Base-by-base conservation (phyloP, 1,284 basidiomycete species). In the Violaceomyces palustris region DNA sequence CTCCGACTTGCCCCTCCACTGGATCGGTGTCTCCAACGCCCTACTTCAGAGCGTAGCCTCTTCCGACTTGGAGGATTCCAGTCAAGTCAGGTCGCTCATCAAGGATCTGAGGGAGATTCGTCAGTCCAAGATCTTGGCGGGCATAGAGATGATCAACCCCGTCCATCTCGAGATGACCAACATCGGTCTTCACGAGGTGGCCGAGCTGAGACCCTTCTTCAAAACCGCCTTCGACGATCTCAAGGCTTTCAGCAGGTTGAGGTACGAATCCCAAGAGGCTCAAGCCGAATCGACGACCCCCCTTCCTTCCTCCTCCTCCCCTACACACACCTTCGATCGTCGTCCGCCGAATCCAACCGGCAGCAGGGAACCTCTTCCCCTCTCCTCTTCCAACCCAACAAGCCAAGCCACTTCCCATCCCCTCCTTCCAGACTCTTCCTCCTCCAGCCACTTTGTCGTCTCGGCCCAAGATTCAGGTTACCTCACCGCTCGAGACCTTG, bases 71-170 rank as follows among this genome's bases (percentile, higher is more conserved):
- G 80, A 84, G 37, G 82, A 84, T 39, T 82, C 89, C 0, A 88
- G 90, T 42, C 83, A 82, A 54, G 77, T 98, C 14, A 82, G 89
- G 1, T 82, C 84, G 2, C 75, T 97, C 3, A 79, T 98, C 30
- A 93, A 97, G 74, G 91, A 96, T 71, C 79, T 98, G 25, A 85
- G 90, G 14, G 92, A 98, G 76, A 87, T 87, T 14, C 80, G 93
- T 33, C 93, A 97, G 74, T 85, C 88, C 22, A 98, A 98, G 74
- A 85, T 87, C 75, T 78, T 91, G 49, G 81, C 85, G 34, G 90
- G 91, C 78, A 77, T 97, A 6, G 50, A 49, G 12, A 72, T 71
- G 45, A 44, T 77, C 35, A 76, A 76, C 41, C 72, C 75, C 2
- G 72, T 73, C 2, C 79, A 80, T 57, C 79, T 94, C 17, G 84